These are phyloP conservation scores for Chrysanthemum makinoi DNA, from an alignment of 129 eudicot genomes.

Conservation along the genomic window DNA sequence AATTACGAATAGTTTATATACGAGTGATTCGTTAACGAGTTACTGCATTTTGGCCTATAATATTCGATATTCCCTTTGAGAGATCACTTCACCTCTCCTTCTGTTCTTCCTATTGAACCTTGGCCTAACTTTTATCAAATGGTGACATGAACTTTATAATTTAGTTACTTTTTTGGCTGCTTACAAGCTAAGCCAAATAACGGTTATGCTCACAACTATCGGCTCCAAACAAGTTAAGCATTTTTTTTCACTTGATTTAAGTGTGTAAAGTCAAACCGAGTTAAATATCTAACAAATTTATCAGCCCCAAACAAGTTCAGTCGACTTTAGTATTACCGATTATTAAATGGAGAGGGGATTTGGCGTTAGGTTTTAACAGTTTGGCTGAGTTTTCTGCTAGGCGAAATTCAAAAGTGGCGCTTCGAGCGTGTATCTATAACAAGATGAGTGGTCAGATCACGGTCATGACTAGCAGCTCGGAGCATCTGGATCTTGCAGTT, in stretches of 20 bases:
- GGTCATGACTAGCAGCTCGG: slow-evolving; percentile 93
- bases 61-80: too few relatives aligned
- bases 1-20: too few relatives aligned
- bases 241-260: not conserved
- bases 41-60: too few relatives aligned
- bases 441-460: slow-evolving; percentile 82
- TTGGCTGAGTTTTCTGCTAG: slow-evolving; percentile 76
- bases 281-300: too few relatives aligned
- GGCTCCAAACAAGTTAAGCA: too few relatives aligned
- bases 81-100: too few relatives aligned
- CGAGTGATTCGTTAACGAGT: too few relatives aligned
- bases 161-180: too few relatives aligned
- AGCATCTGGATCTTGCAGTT: slow-evolving; percentile 71
- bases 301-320: slow-evolving; percentile 44
- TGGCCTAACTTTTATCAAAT: not conserved
- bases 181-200: too few relatives aligned
- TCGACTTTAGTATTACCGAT: slow-evolving; percentile 57
- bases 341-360: slow-evolving; percentile 81
- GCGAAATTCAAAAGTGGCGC: slow-evolving; percentile 74
- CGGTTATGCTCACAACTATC: too few relatives aligned
- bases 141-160: too few relatives aligned
- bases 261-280: too few relatives aligned
- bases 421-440: slow-evolving; percentile 70
- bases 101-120: slow-evolving; percentile 5
- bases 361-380: slow-evolving; percentile 65